Base-by-base conservation (phyloP, 805 yeast species). In the Isabelozyma heimii region DNA sequence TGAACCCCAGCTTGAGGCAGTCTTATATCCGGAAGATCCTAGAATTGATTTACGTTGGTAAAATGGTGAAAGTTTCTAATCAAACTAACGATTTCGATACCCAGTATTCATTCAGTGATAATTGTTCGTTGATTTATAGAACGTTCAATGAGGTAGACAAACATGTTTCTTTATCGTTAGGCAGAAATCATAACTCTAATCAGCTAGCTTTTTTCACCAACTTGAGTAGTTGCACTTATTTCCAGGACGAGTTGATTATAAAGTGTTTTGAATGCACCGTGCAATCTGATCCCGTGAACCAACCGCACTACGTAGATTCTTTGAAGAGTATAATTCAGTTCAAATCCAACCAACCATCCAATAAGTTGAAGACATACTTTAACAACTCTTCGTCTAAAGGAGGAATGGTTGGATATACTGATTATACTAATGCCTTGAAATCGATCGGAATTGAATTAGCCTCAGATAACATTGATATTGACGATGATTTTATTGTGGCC, bases 1-100 rank as follows among this genome's bases (percentile, higher is more conserved):
- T 49, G 0, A 30, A 47, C 9, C 64, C 61, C 1, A 54, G 52
- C 1, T 56, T 71, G 10, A 65, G 76, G 48, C 89, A 86, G 45
- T 67, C 81, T 5, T 84, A 72, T 51, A 69, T 77, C 14, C 69
- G 88, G 50, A 82, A 79, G 51, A 66, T 81, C 26, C 55, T 75
- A 5, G 91, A 87, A 57, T 66, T 82, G 20, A 65, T 79, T 3
- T 79, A 77, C 47, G 45, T 65, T 24, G 69, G 63, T 2, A 47
- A 10, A 35, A 42, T 9, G 42, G 43, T 14, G 40, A 42, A 10
- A 13, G 10, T 40, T 12, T 15, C 20, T 13, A 40, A 40, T 16
- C 51, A 44, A 26, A 46, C 43, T n/a, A 63, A 63, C 46, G 70
- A 66, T 15, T 66, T 62, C 38, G 49, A 54, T 27, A 47, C 58